Conservation (phyloP, 2,329 filamentous ascomycete species). For the Penicillium sp. region DNA sequence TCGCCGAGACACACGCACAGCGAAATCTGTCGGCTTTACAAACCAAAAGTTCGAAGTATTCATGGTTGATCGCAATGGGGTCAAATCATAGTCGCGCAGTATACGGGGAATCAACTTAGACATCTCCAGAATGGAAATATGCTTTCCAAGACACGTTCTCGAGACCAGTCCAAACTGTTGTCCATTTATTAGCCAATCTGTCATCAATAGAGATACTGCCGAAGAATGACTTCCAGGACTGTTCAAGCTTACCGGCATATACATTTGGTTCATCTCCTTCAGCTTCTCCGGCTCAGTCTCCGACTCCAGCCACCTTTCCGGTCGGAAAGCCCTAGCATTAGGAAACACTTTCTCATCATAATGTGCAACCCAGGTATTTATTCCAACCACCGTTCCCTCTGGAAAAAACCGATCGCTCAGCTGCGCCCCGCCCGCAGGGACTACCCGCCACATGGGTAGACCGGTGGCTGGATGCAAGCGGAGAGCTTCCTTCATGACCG, state of each 20-base stretch:
- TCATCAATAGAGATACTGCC: background rate
- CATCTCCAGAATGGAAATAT: slow-evolving; percentile 42
- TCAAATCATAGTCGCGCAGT: slow-evolving; percentile 32
- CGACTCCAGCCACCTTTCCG: slow-evolving; percentile 48
- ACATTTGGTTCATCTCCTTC: slow-evolving; percentile 39
- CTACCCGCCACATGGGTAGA: slow-evolving; percentile 51
- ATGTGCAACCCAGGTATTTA: slow-evolving; percentile 48
- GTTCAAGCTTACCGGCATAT: slow-evolving; percentile 37
- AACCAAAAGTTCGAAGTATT: slow-evolving; percentile 44
- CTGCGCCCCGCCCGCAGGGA: slow-evolving; percentile 46
- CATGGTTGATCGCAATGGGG: slow-evolving; percentile 27
- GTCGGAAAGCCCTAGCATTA: slow-evolving; percentile 45
- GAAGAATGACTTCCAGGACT: background rate
- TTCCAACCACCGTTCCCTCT: slow-evolving; percentile 43
- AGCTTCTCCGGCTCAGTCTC: slow-evolving; percentile 30
- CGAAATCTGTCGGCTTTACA: slow-evolving; percentile 45
- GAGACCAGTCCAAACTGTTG: slow-evolving; percentile 37
- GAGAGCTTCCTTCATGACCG: slow-evolving; percentile 55
- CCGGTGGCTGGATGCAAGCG: slow-evolving; percentile 53
- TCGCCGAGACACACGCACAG: slow-evolving; percentile 27
- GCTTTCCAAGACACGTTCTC: slow-evolving; percentile 34
- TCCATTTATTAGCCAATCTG: background rate
- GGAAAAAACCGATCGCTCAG: slow-evolving; percentile 46
- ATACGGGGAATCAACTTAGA: slow-evolving; percentile 37
- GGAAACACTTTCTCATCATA: slow-evolving; percentile 46